Percentiles rank a stretch among this genome's conserved stretches.
phyloP scores from a whole-genome alignment of 2,329 filamentous ascomycete species.

The Emergomyces africanus region DNA sequence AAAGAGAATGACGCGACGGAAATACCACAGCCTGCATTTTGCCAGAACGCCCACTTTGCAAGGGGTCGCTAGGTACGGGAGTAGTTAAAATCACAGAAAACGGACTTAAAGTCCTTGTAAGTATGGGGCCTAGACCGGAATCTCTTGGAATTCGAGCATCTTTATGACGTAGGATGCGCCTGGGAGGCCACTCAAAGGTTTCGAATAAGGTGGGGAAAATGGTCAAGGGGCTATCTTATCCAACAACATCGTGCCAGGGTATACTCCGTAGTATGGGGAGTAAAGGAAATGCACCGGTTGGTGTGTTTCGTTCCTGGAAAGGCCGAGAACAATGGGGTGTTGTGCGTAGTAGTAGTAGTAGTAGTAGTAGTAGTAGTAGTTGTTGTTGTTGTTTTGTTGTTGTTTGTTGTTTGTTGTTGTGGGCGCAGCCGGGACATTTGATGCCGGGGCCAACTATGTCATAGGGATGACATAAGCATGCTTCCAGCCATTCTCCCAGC shows the following conservation, averaged over 20 bases:
- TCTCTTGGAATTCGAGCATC: not conserved
- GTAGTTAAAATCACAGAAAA: not conserved
- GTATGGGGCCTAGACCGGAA: not conserved
- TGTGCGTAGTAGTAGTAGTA: no score
- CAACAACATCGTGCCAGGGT: not conserved
- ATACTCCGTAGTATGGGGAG: not conserved
- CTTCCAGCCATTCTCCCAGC: not conserved
- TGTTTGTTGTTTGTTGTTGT: no score
- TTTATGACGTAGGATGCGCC: not conserved
- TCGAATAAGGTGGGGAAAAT: not conserved
- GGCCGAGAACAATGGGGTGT: not conserved
- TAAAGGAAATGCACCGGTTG: not conserved
- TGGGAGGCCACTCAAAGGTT: not conserved
- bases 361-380: no score
- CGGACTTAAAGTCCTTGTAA: not conserved
- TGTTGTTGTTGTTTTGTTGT: no score
- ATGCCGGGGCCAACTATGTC: no score
- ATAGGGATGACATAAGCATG: not conserved
- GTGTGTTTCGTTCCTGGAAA: not conserved
- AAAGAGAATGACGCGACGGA: no score
- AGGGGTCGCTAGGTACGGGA: not conserved
- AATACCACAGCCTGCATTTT: no score
- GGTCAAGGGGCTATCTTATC: not conserved
- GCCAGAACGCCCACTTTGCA: not conserved
- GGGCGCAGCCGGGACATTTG: no score